phyloP scores from a whole-genome alignment of 495 filamentous ascomycete species.

The Lophiotrema nucula region DNA sequence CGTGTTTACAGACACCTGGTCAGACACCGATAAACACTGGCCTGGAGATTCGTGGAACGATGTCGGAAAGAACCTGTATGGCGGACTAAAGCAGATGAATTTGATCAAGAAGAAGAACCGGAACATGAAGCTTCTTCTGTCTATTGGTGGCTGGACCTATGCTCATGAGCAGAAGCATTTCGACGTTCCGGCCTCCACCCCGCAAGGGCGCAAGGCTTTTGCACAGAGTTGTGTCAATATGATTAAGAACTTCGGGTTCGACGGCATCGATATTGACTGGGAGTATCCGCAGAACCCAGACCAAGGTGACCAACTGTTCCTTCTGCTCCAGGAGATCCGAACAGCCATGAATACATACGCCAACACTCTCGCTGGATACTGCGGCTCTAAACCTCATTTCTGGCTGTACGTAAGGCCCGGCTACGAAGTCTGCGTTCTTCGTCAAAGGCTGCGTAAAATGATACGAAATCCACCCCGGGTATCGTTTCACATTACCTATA shows the following conservation, averaged over 20 bases:
- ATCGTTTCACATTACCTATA: too few species aligned
- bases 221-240: constrained; percentile 65
- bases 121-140: constrained; percentile 85
- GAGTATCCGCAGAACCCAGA: constrained; percentile 36
- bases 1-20: constrained; percentile 75
- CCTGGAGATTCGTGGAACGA: constrained; percentile 65
- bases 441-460: too few species aligned
- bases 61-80: constrained; percentile 64
- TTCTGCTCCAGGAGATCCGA: constrained; percentile 55
- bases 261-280: constrained; percentile 38
- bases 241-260: constrained; percentile 44
- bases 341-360: constrained; percentile 59
- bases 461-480: too few species aligned
- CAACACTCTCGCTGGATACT: constrained; percentile 22
- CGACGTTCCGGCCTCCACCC: constrained; percentile 64
- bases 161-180: constrained; percentile 68
- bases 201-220: constrained; percentile 62
- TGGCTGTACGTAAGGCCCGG: too few species aligned
- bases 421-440: too few species aligned
- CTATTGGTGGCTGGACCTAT: constrained; percentile 97
- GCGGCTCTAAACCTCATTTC: constrained; percentile 50
- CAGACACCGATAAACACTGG: constrained; percentile 83
- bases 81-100: constrained; percentile 90
- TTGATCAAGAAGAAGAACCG: constrained; percentile 85
- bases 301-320: constrained; percentile 51